Conservation (phyloP, 331 rosid species). For the Malus hybrid region DNA sequence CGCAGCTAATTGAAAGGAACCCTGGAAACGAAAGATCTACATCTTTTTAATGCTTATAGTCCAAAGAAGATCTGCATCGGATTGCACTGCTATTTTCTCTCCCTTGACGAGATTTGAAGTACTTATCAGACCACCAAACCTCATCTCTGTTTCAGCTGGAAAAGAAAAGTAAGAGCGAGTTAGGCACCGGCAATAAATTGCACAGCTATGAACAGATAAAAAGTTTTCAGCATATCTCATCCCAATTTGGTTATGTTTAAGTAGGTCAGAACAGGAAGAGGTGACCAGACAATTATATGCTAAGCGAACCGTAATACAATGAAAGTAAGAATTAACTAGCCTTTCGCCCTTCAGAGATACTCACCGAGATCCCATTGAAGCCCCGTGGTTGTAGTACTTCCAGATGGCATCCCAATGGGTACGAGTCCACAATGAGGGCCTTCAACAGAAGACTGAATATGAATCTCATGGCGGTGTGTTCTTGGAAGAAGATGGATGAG, state of each 20-base stretch:
- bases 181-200: not conserved
- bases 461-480: slow-evolving; percentile 57
- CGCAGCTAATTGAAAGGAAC: not conserved
- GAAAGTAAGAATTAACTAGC: not conserved
- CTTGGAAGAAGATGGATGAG: slow-evolving; percentile 82
- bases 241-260: not conserved
- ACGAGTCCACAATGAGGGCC: slow-evolving; percentile 96
- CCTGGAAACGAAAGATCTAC: not conserved
- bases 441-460: slow-evolving; percentile 62
- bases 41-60: slow-evolving; percentile 63
- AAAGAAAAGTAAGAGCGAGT: slow-evolving; percentile 11
- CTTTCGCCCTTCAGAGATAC: slow-evolving; percentile 16
- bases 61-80: slow-evolving; percentile 95
- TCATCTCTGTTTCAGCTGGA: slow-evolving; percentile 38
- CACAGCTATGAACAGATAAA: not conserved
- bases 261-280: not conserved
- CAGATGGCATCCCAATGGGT: slow-evolving; percentile 80
- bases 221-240: not conserved
- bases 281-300: not conserved
- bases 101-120: slow-evolving; percentile 72
- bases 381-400: slow-evolving; percentile 78
- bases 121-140: slow-evolving; percentile 46
- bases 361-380: slow-evolving; percentile 89
- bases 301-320: too few relatives aligned
- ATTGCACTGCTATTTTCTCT: slow-evolving; percentile 64